A percentile compares a stretch with the other conserved stretches of the same genome.
These are phyloP conservation scores for Pezicula neosporulosa DNA, from an alignment of 2,329 filamentous ascomycete genomes.

Conservation along the genomic window DNA sequence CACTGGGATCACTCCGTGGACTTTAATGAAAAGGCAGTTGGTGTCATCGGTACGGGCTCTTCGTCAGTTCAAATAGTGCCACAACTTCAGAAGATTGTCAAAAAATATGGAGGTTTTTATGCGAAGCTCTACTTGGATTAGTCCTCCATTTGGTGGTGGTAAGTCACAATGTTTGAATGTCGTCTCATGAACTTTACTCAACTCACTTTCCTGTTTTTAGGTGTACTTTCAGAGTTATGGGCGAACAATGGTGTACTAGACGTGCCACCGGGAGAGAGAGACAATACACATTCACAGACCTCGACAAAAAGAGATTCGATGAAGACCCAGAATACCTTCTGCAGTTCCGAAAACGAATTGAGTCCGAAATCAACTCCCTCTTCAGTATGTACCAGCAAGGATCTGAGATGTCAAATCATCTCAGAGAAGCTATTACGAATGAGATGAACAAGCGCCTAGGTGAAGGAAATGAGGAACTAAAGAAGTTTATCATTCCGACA, in stretches of 20 bases:
- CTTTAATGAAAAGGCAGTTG: constrained; percentile 24
- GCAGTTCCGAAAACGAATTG: constrained; percentile 38
- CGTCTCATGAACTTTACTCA: background rate
- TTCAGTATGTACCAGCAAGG: constrained; percentile 40
- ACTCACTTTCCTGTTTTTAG: background rate
- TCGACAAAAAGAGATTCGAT: constrained; percentile 34
- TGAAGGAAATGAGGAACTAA: constrained; percentile 36
- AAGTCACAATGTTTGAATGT: background rate
- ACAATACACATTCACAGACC: constrained; percentile 37
- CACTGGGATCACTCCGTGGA: constrained; percentile 37
- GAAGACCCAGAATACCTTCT: constrained; percentile 38
- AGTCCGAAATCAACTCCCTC: constrained; percentile 37
- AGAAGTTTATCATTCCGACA: constrained; percentile 35
- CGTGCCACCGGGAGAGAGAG: constrained; percentile 32
- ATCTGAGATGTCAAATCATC: constrained; percentile 35
- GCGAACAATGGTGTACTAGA: constrained; percentile 21
- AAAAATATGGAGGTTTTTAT: constrained; percentile 14
- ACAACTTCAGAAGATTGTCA: constrained; percentile 29
- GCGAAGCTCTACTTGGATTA: constrained; percentile 17
- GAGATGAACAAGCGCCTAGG: constrained; percentile 40
- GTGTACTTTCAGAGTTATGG: constrained; percentile 10
- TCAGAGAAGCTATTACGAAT: constrained; percentile 36
- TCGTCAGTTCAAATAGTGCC: constrained; percentile 31
- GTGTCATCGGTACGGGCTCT: constrained; percentile 33
- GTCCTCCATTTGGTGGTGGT: constrained; percentile 16